phyloP scores from a whole-genome alignment of 192 early-diverging fungal genomes.

The Coemansia sp. region DNA sequence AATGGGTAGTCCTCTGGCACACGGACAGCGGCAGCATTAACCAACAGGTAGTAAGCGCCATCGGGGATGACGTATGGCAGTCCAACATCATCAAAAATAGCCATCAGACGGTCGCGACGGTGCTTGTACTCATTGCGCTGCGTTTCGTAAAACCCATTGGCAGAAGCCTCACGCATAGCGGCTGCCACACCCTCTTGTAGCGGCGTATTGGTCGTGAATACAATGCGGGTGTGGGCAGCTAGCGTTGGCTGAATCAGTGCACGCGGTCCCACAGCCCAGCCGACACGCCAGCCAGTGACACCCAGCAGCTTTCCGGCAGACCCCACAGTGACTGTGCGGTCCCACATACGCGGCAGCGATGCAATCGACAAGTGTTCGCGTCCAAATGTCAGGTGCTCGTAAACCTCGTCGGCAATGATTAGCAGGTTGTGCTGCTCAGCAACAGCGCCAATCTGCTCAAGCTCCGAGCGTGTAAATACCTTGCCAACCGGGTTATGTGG shows the following conservation, averaged over 20 bases:
- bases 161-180: slow-evolving; percentile 63
- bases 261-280: slow-evolving; percentile 82
- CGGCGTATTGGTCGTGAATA: slow-evolving; percentile 87
- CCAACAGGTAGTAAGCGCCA: slow-evolving; percentile 92
- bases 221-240: slow-evolving; percentile 85
- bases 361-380: slow-evolving; percentile 74
- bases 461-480: slow-evolving; percentile 74
- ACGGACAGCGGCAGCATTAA: slow-evolving; percentile 68
- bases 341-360: slow-evolving; percentile 82
- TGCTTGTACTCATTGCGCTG: slow-evolving; percentile 66
- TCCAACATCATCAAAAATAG: slow-evolving; percentile 61
- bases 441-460: slow-evolving; percentile 69
- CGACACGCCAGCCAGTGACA: slow-evolving; percentile 95
- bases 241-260: slow-evolving; percentile 70
- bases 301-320: slow-evolving; percentile 94
- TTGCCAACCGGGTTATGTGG: slow-evolving; percentile 94
- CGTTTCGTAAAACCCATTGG: slow-evolving; percentile 63
- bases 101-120: slow-evolving; percentile 72
- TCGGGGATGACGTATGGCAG: slow-evolving; percentile 82
- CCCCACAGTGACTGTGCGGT: slow-evolving; percentile 91
- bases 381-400: slow-evolving; percentile 87
- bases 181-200: slow-evolving; percentile 82
- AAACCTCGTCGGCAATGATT: slow-evolving; percentile 91
- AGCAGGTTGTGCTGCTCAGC: slow-evolving; percentile 81
- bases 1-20: slow-evolving; percentile 62